phyloP scores from a whole-genome alignment of 768 basidiomycete genomes.

The Chlorophyllum brunneum region DNA sequence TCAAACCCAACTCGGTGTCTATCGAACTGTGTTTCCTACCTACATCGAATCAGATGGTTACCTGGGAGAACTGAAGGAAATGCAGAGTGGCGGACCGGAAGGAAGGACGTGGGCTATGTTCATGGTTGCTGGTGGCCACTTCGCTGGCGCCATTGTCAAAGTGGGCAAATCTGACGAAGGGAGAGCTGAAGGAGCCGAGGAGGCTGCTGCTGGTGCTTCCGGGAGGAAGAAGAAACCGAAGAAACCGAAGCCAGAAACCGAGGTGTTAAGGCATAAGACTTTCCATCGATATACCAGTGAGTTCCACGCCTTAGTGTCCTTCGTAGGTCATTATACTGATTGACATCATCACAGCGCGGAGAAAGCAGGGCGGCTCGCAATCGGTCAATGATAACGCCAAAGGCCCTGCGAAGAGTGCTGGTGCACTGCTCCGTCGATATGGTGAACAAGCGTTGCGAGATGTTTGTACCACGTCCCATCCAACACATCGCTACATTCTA shows the following conservation, averaged over 20 bases:
- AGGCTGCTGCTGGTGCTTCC: constrained; percentile 35
- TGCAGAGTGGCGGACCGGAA: constrained; percentile 51
- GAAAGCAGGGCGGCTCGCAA: constrained; percentile 97
- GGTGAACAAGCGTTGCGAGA: constrained; percentile 92
- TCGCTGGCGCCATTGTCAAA: constrained; percentile 86
- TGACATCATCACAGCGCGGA: constrained; percentile 60
- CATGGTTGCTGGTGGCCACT: constrained; percentile 97
- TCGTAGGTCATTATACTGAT: constrained; percentile 6
- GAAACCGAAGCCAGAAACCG: constrained; percentile 70
- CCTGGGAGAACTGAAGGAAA: constrained; percentile 55
- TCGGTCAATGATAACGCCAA: constrained; percentile 90
- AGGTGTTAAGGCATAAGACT: constrained; percentile 87
- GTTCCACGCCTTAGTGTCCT: constrained; percentile 24
- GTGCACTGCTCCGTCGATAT: constrained; percentile 89
- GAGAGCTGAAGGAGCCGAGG: constrained; percentile 32
- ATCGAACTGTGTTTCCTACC: constrained; percentile 67
- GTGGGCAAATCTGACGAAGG: constrained; percentile 56
- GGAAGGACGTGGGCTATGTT: constrained; percentile 90
- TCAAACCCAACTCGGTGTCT: constrained; percentile 86
- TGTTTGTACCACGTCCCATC: constrained; percentile 38
- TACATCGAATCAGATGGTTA: constrained; percentile 41
- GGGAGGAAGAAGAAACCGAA: constrained; percentile 52
- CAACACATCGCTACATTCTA: neutral
- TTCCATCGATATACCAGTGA: constrained; percentile 98
- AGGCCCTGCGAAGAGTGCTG: constrained; percentile 89